Evolutionary conservation across 192 early-diverging fungal genomes (phyloP).

Genomic region (Dissophora ornata): DNA sequence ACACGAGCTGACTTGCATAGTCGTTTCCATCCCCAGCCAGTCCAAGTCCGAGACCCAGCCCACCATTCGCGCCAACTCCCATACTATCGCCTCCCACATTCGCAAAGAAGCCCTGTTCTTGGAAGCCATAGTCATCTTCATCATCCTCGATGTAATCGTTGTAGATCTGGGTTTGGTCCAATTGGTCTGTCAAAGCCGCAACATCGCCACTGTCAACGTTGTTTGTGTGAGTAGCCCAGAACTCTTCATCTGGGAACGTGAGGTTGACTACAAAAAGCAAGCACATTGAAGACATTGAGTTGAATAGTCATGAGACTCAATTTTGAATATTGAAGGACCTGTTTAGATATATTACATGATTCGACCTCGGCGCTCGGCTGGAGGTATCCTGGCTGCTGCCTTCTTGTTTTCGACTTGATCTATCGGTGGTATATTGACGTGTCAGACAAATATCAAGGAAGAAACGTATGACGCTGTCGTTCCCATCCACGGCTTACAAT

Average conservation of each 20-base stretch:
- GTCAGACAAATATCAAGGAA: neutral
- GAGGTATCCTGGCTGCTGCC: constrained; percentile 20
- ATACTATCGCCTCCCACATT: constrained; percentile 45
- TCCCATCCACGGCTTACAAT: constrained; percentile 44
- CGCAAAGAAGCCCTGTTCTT: constrained; percentile 45
- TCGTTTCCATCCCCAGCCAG: constrained; percentile 57
- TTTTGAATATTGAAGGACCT: too few species aligned
- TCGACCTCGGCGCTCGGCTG: constrained; percentile 16
- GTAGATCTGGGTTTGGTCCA: constrained; percentile 55
- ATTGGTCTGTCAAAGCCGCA: constrained; percentile 29
- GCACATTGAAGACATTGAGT: neutral
- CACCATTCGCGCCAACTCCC: constrained; percentile 20
- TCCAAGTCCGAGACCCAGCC: constrained; percentile 12
- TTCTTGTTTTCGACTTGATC: constrained; percentile 46
- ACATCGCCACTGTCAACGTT: constrained; percentile 42
- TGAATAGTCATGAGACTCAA: too few species aligned
- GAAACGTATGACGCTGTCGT: too few species aligned
- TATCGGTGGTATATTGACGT: neutral
- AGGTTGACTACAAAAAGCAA: constrained; percentile 12
- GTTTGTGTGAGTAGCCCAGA: constrained; percentile 57
- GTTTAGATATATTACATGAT: constrained; percentile 29
- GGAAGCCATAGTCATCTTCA: constrained; percentile 49
- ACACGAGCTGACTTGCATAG: constrained; percentile 58
- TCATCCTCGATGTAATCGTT: constrained; percentile 52
- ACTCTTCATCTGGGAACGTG: constrained; percentile 52